Conservation (phyloP, 108 stramenopile species). For the Cyclotella choctawhatcheeana region DNA sequence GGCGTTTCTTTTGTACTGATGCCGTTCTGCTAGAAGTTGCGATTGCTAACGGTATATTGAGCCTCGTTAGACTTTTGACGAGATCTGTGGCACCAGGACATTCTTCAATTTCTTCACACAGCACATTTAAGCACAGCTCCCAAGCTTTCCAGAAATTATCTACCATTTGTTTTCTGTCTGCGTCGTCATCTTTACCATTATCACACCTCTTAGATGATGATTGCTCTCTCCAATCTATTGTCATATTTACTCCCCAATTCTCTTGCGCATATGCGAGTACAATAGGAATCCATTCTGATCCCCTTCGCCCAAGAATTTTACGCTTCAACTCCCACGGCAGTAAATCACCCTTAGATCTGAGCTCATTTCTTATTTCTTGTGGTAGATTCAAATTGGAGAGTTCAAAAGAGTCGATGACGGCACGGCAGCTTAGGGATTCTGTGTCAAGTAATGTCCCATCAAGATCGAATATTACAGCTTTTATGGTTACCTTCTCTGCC, state of each 20-base stretch:
- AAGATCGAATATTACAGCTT: constrained; percentile 79
- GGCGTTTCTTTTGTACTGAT: constrained; percentile 65
- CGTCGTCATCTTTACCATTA: constrained; percentile 12
- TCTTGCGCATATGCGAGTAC: constrained; percentile 62
- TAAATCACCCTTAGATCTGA: constrained; percentile 23
- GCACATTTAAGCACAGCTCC: constrained; percentile 61
- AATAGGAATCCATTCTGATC: constrained; percentile 84
- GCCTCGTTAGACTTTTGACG: constrained; percentile 46
- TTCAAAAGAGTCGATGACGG: constrained; percentile 65
- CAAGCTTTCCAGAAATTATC: constrained; percentile 61
- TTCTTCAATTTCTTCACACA: constrained; percentile 64
- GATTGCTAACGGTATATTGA: constrained; percentile 68
- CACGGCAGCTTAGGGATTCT: constrained; percentile 67
- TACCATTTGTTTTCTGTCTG: constrained; percentile 9
- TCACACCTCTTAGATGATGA: constrained; percentile 15
- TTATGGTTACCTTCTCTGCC: constrained; percentile 35
- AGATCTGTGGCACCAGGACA: constrained; percentile 71
- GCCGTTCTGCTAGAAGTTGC: constrained; percentile 70
- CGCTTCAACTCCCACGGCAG: constrained; percentile 84
- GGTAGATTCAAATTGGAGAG: constrained; percentile 24
- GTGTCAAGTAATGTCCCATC: constrained; percentile 88
- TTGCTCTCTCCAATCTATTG: constrained; percentile 41
- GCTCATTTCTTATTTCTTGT: constrained; percentile 22
- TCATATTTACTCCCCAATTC: constrained; percentile 50
- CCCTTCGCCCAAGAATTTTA: constrained; percentile 70